Base-by-base conservation (phyloP, 2,329 filamentous ascomycete species). In the Fusarium nanum region DNA sequence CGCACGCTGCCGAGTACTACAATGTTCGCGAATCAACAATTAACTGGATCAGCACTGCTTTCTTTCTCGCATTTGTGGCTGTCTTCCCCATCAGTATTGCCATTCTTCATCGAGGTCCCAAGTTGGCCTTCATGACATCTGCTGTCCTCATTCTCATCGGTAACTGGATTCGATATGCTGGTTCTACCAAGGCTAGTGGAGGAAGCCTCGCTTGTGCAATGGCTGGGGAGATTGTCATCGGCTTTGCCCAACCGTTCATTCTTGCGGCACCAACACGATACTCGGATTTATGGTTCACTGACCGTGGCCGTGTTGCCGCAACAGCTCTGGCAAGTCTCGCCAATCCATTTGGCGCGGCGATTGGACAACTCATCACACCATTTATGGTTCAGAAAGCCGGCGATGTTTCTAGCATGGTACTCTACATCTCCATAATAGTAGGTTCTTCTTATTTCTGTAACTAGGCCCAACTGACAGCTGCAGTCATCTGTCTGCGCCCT, bases 211-310 rank as follows among this genome's bases (percentile, higher is more conserved):
- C 90, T 44, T 85, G 92, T 46, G 91, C 93, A 67, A 93, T 98
- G 91, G 90, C 97, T 73, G 95, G 95, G 7, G 95, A 98, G 82
- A 91, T 98, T 77, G 79, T 99, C 64, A 93, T 92, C 55, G 96
- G 95, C 1, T 85, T 98, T 41, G 90, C 93, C 1, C 96, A 99
- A 78, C 94, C 96, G 0, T 98, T 98, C 78, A 93, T 97, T 14
- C 88, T 98, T 12, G 90, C 92, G 9, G 93, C 95, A 1, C 95
- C 96, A 1, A 95, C 96, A 1, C 86, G 93, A 67, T 99, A 97
- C 81, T 96, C 93, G 57, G 94, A 98, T 78, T 83, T 97, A 64
- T 98, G 96, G 96, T 98, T 98, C 81, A 94, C 93, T 3, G 90
- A 92, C 74, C 83, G 85, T 13, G 95, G 94, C 10, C 89, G 96